phyloP scores from a whole-genome alignment of 2,329 filamentous ascomycete species.

The Stemphylium vesicarium region DNA sequence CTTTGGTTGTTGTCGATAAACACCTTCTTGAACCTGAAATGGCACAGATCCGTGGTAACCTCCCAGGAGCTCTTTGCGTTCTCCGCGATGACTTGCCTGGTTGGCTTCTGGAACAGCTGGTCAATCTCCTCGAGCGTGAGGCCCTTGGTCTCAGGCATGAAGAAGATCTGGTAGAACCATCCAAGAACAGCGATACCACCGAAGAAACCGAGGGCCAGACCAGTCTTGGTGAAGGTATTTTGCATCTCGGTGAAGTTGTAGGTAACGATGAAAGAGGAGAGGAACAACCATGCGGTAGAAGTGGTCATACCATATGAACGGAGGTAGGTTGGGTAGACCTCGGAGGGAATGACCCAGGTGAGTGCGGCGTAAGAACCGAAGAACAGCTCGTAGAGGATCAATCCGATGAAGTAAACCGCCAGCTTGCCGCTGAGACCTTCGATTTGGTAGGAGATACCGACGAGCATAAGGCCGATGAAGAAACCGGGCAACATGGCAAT shows the following conservation, averaged over 20 bases:
- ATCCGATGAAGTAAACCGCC: conserved; percentile 70
- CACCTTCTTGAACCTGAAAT: conserved; percentile 56
- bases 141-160: conserved; percentile 79
- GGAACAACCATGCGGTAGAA: conserved; percentile 71
- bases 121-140: conserved; percentile 74
- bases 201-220: conserved; percentile 73
- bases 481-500: conserved; percentile 74
- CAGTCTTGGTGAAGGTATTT: conserved; percentile 68
- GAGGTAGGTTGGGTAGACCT: conserved; percentile 76
- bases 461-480: conserved; percentile 71
- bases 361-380: conserved; percentile 47
- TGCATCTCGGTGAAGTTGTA: conserved; percentile 79
- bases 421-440: conserved; percentile 53
- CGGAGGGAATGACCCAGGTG: conserved; percentile 59
- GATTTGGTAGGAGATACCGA: conserved; percentile 69
- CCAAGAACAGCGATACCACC: conserved; percentile 74
- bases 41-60: conserved; percentile 54
- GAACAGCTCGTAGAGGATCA: conserved; percentile 56
- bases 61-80: conserved; percentile 52
- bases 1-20: conserved; percentile 49
- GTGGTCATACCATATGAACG: conserved; percentile 77
- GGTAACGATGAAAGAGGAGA: conserved; percentile 74
- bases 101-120: conserved; percentile 68
- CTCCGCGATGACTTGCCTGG: conserved; percentile 63
- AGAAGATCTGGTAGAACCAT: conserved; percentile 74